Percentiles rank a stretch among this genome's conserved stretches.
phyloP scores from a whole-genome alignment of 306 rosid species.

The Fragaria nilgerrensis region DNA sequence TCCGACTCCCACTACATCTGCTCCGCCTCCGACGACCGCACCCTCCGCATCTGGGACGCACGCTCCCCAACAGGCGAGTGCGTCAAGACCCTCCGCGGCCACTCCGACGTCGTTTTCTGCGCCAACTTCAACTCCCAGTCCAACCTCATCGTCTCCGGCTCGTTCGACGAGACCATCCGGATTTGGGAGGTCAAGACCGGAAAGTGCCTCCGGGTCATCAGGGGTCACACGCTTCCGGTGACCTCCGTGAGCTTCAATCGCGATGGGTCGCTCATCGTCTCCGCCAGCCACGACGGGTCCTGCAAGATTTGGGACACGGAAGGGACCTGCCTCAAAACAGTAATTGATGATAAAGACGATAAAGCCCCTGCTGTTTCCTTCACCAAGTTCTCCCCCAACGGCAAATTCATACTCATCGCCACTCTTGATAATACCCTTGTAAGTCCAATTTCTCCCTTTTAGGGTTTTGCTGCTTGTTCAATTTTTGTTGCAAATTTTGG shows the following conservation, averaged over 20 bases:
- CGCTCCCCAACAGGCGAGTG: slow-evolving; percentile 53
- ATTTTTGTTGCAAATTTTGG: not conserved
- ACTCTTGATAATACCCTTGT: slow-evolving; percentile 91
- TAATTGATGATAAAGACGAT: slow-evolving; percentile 51
- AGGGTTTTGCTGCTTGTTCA: not conserved
- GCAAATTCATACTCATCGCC: slow-evolving; percentile 86
- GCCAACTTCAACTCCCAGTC: slow-evolving; percentile 86
- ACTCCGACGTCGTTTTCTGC: slow-evolving; percentile 66
- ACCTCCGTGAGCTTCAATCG: slow-evolving; percentile 87
- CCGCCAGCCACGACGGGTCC: slow-evolving; percentile 84
- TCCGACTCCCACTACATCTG: slow-evolving; percentile 94
- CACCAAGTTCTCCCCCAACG: slow-evolving; percentile 89
- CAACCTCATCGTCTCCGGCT: slow-evolving; percentile 77
- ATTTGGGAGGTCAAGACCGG: slow-evolving; percentile 98
- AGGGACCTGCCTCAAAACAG: slow-evolving; percentile 68
- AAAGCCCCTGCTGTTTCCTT: slow-evolving; percentile 72
- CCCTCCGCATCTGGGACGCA: slow-evolving; percentile 92
- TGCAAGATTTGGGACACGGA: slow-evolving; percentile 87
- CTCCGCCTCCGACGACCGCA: slow-evolving; percentile 89
- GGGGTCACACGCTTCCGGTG: slow-evolving; percentile 72
- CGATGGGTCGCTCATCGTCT: slow-evolving; percentile 84
- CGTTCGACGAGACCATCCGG: slow-evolving; percentile 75
- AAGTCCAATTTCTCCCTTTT: slow-evolving; percentile 15
- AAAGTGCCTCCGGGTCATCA: slow-evolving; percentile 50
- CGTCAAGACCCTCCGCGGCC: slow-evolving; percentile 88